Base-by-base conservation (phyloP, 1,284 basidiomycete genomes). In the Ganoderma lucidum region DNA sequence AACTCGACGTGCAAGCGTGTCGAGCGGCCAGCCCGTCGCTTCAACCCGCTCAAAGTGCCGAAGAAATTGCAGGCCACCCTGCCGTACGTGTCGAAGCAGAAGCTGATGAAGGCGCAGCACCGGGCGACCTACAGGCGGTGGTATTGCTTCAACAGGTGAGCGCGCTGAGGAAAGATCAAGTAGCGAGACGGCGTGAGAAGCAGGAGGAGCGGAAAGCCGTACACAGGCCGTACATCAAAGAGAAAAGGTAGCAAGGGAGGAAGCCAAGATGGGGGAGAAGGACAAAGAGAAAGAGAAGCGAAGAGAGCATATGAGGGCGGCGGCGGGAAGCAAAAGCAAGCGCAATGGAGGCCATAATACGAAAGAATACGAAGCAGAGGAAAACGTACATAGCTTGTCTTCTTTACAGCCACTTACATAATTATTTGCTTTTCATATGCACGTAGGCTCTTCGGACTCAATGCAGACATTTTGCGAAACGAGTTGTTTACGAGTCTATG, bases 101-200 rank as follows among this genome's bases (percentile, higher is more conserved):
- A 95, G 80, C 79, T 92, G 53, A 93, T 94, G 86, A 88, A 89
- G 74, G 86, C 92, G 14, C 95, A 96, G 81, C 82, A 83, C 53
- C 84, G 86, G 66, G 85, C 89, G 77, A 97, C 96, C 28, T 97
- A 98, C 80, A 81, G 78, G 96, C 97, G 0, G 84, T 98, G 32
- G 92, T 94, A n/a, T 82, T 99, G 48, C 80, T 99, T 78, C 97
- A 99, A 81, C 97, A 99, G 84, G 96, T 98, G 76, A 90, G 95
- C 67, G 95, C 96, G 6, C 83, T 99, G 75, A 86, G 95, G 68
- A 97, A 96, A 82, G 96, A 96, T 76, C 95, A 97, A 82, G 86
- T 94, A 0, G 83, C 80, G 51, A 85, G 90, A 75, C 83, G 96
- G 76, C 91, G 88, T 76, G 94, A 93, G 80, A 97, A 96, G 84